Conservation (phyloP, 345 rosid species). For the Syzygium aqueum region DNA sequence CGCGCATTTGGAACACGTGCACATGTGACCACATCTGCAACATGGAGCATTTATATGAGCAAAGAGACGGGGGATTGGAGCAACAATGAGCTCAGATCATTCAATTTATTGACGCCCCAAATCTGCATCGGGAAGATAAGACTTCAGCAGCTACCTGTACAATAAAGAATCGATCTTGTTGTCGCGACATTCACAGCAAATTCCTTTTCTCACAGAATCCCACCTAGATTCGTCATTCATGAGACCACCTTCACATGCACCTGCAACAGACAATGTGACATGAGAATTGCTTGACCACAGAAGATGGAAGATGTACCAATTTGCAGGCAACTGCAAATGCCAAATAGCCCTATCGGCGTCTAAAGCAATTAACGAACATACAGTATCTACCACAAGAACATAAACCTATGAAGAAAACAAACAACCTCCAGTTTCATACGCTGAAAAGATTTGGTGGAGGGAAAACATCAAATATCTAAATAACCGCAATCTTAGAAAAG, state of each 20-base stretch:
- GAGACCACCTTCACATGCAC: constrained; percentile 18
- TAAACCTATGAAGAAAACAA: neutral
- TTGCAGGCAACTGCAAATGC: neutral
- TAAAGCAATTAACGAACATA: neutral
- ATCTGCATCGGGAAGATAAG: neutral
- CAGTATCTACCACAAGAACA: neutral
- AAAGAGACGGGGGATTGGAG: neutral
- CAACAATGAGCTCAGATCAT: neutral
- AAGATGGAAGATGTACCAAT: neutral
- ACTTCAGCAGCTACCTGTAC: constrained; percentile 43
- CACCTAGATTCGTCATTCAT: constrained; percentile 47
- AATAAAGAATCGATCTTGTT: constrained; percentile 68
- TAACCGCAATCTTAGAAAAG: neutral
- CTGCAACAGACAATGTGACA: constrained; percentile 23
- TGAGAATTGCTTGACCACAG: neutral
- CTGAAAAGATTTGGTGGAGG: neutral
- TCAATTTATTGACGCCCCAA: neutral
- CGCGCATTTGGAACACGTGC: constrained; percentile 80
- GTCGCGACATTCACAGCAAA: constrained; percentile 67
- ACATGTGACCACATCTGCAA: constrained; percentile 97
- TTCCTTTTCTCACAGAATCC: constrained; percentile 77
- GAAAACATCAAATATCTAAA: neutral
- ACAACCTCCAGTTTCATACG: neutral
- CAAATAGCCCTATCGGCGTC: neutral
- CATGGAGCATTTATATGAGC: neutral